Evolutionary conservation across 805 yeast genomes (phyloP).

Genomic region (Ogataea pignaliae): DNA sequence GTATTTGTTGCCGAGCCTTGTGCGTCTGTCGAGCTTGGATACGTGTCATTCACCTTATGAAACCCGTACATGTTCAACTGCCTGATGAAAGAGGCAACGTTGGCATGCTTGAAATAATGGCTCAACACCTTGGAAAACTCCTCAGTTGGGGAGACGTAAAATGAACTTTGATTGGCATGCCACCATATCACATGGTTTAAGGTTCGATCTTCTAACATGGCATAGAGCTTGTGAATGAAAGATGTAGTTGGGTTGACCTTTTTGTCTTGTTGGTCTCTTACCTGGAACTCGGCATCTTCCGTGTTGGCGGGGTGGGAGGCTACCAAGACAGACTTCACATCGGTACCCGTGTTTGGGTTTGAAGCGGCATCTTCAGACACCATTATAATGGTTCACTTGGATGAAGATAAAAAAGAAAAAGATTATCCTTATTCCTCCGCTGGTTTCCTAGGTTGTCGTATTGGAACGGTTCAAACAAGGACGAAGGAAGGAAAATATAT

Average conservation of each 20-base stretch:
- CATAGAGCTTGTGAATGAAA: slow-evolving; percentile 85
- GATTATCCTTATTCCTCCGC: too few species aligned
- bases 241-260: slow-evolving; percentile 27
- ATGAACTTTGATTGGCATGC: slow-evolving; percentile 62
- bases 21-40: slow-evolving; percentile 19
- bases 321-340: too few species aligned
- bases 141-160: slow-evolving; percentile 79
- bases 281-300: too few species aligned
- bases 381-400: too few species aligned
- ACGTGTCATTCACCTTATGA: slow-evolving; percentile 61
- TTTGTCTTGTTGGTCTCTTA: slow-evolving; percentile 7
- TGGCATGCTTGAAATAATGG: slow-evolving; percentile 73
- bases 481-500: too few species aligned
- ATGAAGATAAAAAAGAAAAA: too few species aligned
- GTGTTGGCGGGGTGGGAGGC: too few species aligned
- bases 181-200: slow-evolving; percentile 82
- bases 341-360: too few species aligned
- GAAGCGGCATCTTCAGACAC: too few species aligned
- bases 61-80: slow-evolving; percentile 82
- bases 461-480: too few species aligned
- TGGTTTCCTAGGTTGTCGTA: too few species aligned
- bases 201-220: slow-evolving; percentile 78
- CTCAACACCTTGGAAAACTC: slow-evolving; percentile 73
- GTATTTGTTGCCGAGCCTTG: slow-evolving; percentile 13
- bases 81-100: slow-evolving; percentile 73